These are phyloP conservation scores for Aspergillus sergii DNA, from an alignment of 2,329 filamentous ascomycete genomes.

Conservation along the genomic window DNA sequence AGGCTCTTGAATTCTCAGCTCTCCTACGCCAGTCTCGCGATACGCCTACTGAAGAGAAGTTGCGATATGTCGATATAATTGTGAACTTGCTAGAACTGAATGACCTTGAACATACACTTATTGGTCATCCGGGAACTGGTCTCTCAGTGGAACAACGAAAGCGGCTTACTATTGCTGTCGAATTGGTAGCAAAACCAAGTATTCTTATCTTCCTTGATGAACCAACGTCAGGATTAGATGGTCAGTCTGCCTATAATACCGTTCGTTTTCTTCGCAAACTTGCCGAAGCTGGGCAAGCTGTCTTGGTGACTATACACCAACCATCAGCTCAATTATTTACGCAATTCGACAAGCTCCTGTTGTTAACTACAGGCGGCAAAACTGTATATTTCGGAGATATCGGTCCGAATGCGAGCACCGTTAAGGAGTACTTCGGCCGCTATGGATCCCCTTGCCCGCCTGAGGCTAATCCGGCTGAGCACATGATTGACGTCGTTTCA, in stretches of 20 bases:
- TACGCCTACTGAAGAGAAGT: too few relatives aligned
- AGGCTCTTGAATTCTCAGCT: too few relatives aligned
- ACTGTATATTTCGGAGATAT: constrained; percentile 71
- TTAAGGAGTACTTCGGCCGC: too few relatives aligned
- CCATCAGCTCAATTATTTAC: constrained; percentile 67
- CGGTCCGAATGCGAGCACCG: constrained; percentile 57
- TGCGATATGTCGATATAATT: too few relatives aligned
- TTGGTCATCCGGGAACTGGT: too few relatives aligned
- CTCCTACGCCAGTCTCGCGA: too few relatives aligned
- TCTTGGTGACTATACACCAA: constrained; percentile 72
- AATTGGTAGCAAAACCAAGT: constrained; percentile 68
- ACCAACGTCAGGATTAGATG: constrained; percentile 69
- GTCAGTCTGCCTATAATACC: constrained; percentile 67
- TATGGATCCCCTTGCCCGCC: too few relatives aligned
- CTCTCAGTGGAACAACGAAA: constrained; percentile 65
- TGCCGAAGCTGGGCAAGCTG: constrained; percentile 65
- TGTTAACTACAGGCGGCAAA: constrained; percentile 66
- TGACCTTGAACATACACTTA: too few relatives aligned
- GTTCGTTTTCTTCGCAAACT: constrained; percentile 68
- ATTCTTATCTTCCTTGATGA: constrained; percentile 71
- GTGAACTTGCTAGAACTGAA: too few relatives aligned
- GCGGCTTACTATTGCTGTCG: constrained; percentile 70
- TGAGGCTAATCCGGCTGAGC: too few relatives aligned
- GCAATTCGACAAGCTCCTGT: constrained; percentile 70
- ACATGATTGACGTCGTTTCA: too few relatives aligned